Conservation (phyloP, 108 stramenopile species). For the Skeletonema marinoi region DNA sequence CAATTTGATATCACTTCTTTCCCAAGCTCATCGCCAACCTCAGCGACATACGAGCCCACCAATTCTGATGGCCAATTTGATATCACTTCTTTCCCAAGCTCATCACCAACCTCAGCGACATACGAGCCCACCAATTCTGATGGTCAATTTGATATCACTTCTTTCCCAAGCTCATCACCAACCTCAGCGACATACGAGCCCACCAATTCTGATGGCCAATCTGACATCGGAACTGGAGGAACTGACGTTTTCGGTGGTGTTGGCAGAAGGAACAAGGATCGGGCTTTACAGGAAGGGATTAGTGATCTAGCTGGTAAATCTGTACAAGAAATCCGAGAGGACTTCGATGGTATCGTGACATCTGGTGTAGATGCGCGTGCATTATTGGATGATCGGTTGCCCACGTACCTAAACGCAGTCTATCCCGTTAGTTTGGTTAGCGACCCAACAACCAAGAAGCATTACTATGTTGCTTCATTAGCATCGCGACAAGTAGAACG, state of each 20-base stretch:
- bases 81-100: not conserved
- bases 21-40: not conserved
- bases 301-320: constrained; percentile 9
- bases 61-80: too few species aligned
- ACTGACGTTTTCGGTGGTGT: not conserved
- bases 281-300: not conserved
- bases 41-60: not conserved
- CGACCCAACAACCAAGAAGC: constrained; percentile 36
- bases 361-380: constrained; percentile 41
- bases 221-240: not conserved
- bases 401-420: constrained; percentile 1
- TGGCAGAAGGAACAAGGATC: not conserved
- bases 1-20: not conserved
- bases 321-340: not conserved
- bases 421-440: constrained; percentile 50
- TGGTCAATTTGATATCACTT: too few species aligned
- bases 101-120: not conserved
- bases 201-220: not conserved
- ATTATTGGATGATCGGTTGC: constrained; percentile 24
- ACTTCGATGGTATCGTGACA: constrained; percentile 27
- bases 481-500: constrained; percentile 16
- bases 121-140: too few species aligned
- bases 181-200: too few species aligned
- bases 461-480: constrained; percentile 40
- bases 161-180: too few species aligned